phyloP scores from a whole-genome alignment of 164 flowering plant genomes.

The Aristolochia californica region DNA sequence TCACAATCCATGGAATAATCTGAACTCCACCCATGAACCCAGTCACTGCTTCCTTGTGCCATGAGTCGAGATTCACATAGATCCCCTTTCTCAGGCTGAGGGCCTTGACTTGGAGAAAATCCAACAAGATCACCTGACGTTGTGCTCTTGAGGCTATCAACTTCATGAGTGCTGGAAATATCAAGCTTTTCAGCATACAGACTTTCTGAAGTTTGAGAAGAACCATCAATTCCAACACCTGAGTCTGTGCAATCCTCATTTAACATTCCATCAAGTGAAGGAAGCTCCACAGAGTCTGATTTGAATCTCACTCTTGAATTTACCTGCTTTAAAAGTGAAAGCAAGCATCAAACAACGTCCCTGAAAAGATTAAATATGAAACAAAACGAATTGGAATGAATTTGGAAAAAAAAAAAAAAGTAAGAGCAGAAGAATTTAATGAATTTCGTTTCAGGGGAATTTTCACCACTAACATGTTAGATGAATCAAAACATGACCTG shows the following conservation, averaged over 20 bases:
- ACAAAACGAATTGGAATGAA: background rate
- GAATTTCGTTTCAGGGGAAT: too few species aligned
- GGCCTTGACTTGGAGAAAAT: conserved; percentile 37
- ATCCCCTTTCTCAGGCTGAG: conserved; percentile 45
- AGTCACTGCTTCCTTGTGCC: conserved; percentile 42
- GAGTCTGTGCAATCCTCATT: conserved; percentile 62
- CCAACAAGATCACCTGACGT: conserved; percentile 55
- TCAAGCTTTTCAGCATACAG: conserved; percentile 76
- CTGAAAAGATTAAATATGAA: background rate
- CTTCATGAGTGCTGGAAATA: conserved; percentile 48
- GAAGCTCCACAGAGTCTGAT: conserved; percentile 34
- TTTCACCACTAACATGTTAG: too few species aligned
- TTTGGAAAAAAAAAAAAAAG: too few species aligned
- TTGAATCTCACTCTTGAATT: conserved; percentile 49
- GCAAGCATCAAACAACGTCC: conserved; percentile 1
- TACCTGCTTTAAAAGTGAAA: conserved; percentile 28
- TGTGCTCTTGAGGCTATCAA: conserved; percentile 61
- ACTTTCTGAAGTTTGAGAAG: conserved; percentile 79
- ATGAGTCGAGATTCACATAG: conserved; percentile 28
- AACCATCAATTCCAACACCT: conserved; percentile 59
- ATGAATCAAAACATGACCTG: too few species aligned
- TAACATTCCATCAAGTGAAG: conserved; percentile 39
- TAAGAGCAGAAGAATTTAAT: too few species aligned
- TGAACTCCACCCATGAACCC: conserved; percentile 62
- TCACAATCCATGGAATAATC: conserved; percentile 54